Evolutionary conservation across 805 yeast genomes (phyloP).

Genomic region (Teunomyces kruisii): DNA sequence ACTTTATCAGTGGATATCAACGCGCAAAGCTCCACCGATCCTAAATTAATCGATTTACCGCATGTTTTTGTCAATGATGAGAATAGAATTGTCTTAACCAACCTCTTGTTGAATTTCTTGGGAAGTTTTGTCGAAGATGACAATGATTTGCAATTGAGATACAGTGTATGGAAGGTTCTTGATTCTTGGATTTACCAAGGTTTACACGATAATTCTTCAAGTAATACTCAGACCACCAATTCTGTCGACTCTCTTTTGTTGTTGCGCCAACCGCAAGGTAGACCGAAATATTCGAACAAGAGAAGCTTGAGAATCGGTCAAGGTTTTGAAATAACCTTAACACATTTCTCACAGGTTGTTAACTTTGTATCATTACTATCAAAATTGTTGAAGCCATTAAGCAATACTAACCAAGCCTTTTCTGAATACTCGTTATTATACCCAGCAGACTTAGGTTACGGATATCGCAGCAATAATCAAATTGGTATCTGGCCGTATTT

Average conservation of each 20-base stretch:
- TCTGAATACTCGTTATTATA: slow-evolving; percentile 43
- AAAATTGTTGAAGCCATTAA: slow-evolving; percentile 33
- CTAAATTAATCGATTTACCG: slow-evolving; percentile 18
- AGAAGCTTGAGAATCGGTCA: slow-evolving; percentile 19
- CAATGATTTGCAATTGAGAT: slow-evolving; percentile 31
- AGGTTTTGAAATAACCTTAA: slow-evolving; percentile 41
- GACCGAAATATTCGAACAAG: slow-evolving; percentile 19
- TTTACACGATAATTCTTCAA: slow-evolving; percentile 1
- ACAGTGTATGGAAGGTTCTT: slow-evolving; percentile 62
- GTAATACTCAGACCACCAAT: background rate
- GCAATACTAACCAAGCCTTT: slow-evolving; percentile 26
- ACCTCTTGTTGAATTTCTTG: slow-evolving; percentile 51
- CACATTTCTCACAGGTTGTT: slow-evolving; percentile 52
- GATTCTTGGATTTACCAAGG: slow-evolving; percentile 67
- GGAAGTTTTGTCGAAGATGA: slow-evolving; percentile 49
- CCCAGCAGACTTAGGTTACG: slow-evolving; percentile 63
- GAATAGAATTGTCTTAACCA: slow-evolving; percentile 34
- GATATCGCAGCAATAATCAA: slow-evolving; percentile 46
- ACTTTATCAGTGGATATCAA: slow-evolving; percentile 11
- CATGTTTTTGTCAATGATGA: slow-evolving; percentile 30
- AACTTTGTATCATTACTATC: slow-evolving; percentile 63
- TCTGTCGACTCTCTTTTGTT: slow-evolving; percentile 6
- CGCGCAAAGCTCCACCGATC: slow-evolving; percentile 8
- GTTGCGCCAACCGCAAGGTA: slow-evolving; percentile 10
- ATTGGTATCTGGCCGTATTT: slow-evolving; percentile 78